Base-by-base conservation (phyloP, 352 stramenopile species). In the Phytopythium kandeliae region DNA sequence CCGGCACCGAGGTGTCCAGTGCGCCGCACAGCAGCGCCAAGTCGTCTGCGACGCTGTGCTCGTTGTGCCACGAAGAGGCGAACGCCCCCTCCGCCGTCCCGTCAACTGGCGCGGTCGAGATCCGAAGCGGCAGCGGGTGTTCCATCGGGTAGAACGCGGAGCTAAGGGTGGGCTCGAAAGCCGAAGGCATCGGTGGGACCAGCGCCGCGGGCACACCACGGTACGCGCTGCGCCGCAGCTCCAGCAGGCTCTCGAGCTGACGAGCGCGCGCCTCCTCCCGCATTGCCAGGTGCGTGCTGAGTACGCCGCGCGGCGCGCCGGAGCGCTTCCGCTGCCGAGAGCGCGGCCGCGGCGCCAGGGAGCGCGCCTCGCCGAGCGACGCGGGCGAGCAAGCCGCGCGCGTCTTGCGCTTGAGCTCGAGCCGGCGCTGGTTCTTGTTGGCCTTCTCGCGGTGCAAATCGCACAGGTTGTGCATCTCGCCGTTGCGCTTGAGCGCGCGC, bases 271-370 rank as follows among this genome's bases (percentile, higher is more conserved):
- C 38, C 45, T 74, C 65, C 51, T 75, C 66, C 35, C 60, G 66
- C 66, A 75, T 75, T 31, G 66, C 66, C 46, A 75, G 34, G 35
- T 71, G 62, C n/a, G 66, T 58, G 48, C 66, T 75, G 13, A 75
- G 57, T 21, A 52, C 46, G 2, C 46, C 46, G 2, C 46, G 46
- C 28, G 60, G 65, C 8, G 62, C 58, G 9, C 40, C 40, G 0
- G 40, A 46, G 2, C 40, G 25, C 65, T 51, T 33, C 57, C 66
- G 3, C 43, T 59, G 10, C 19, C 13, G 1, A 19, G 40, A 12
- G 2, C 38, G 56, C 40, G 35, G 57, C 57, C 17, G 55, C 45
- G n/a, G 49, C 22, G 2, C 45, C 49, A 50, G 52, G 30, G 30
- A 10, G 21, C 24, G 46, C 30, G 19, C 11, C 47, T 34, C 21